These are phyloP conservation scores for Backusella psychrophila DNA, from an alignment of 192 early-diverging fungal genomes.

Conservation along the genomic window DNA sequence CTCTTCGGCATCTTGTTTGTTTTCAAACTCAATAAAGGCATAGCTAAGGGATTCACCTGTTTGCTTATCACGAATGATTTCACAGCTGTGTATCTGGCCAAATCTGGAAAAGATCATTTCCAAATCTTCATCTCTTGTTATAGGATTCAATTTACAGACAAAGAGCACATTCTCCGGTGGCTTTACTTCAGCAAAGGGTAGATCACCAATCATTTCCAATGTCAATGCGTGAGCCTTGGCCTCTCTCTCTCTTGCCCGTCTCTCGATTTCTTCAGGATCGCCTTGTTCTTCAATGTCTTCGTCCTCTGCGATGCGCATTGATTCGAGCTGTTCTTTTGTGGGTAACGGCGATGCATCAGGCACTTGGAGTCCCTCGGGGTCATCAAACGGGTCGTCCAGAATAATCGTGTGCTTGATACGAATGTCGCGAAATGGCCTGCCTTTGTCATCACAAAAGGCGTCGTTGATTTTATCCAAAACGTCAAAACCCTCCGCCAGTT, in stretches of 20 bases:
- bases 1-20: constrained; percentile 83
- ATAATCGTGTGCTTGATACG: constrained; percentile 90
- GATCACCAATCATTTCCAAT: constrained; percentile 95
- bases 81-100: constrained; percentile 85
- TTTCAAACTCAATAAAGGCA: constrained; percentile 95
- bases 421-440: constrained; percentile 82
- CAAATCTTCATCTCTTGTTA: constrained; percentile 89
- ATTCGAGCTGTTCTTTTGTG: constrained; percentile 64
- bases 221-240: constrained; percentile 89
- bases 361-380: constrained; percentile 65
- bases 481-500: constrained; percentile 88
- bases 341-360: constrained; percentile 79
- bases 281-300: constrained; percentile 61
- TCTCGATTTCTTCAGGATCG: constrained; percentile 66
- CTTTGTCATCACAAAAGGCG: constrained; percentile 64
- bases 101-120: constrained; percentile 92
- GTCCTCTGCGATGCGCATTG: constrained; percentile 78
- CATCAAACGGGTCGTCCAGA: constrained; percentile 90
- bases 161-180: constrained; percentile 97
- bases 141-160: constrained; percentile 91
- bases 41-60: constrained; percentile 85
- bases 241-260: constrained; percentile 62
- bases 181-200: constrained; percentile 95
- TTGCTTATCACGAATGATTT: constrained; percentile 85
- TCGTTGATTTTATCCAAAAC: constrained; percentile 77